Conservation (phyloP, 768 basidiomycete genomes). For the Psilocybe subaeruginosa region DNA sequence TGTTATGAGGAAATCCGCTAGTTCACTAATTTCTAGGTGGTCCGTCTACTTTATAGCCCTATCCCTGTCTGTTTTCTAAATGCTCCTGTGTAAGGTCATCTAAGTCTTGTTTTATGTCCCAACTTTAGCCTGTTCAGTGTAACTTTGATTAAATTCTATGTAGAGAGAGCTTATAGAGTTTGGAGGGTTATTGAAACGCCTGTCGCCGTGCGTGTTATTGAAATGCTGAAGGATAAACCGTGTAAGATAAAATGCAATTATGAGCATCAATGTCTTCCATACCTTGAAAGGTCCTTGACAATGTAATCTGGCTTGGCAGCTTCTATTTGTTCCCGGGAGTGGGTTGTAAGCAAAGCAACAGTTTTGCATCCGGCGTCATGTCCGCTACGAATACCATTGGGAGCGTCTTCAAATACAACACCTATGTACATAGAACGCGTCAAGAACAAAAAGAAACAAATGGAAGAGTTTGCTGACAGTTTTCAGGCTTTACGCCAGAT, state of each 20-base stretch:
- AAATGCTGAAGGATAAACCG: constrained; percentile 34
- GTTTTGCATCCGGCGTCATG: constrained; percentile 83
- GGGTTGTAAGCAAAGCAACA: constrained; percentile 82
- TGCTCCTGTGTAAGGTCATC: not conserved
- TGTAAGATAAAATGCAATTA: not conserved
- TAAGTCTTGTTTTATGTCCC: not conserved
- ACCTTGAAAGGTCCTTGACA: constrained; percentile 75
- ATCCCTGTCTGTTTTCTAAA: not conserved
- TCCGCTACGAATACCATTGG: constrained; percentile 81
- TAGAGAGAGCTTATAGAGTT: not conserved
- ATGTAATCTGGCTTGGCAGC: constrained; percentile 67
- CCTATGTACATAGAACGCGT: constrained; percentile 38
- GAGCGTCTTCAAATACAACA: constrained; percentile 92
- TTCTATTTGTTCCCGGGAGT: constrained; percentile 69
- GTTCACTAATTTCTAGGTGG: not conserved
- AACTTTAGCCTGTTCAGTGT: not conserved
- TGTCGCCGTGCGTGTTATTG: constrained; percentile 34
- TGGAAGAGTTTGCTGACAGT: constrained; percentile 45
- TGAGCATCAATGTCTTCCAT: constrained; percentile 18
- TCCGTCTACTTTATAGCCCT: not conserved
- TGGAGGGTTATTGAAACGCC: constrained; percentile 22
- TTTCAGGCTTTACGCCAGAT: constrained; percentile 63
- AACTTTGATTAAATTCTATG: constrained; percentile 8
- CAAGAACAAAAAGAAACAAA: not conserved
- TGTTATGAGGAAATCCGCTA: not conserved